A percentile compares a stretch with the other conserved stretches of the same genome.
Conservation (phyloP, 2,329 filamentous ascomycete genomes). For the Ophiocordyceps unilateralis region DNA sequence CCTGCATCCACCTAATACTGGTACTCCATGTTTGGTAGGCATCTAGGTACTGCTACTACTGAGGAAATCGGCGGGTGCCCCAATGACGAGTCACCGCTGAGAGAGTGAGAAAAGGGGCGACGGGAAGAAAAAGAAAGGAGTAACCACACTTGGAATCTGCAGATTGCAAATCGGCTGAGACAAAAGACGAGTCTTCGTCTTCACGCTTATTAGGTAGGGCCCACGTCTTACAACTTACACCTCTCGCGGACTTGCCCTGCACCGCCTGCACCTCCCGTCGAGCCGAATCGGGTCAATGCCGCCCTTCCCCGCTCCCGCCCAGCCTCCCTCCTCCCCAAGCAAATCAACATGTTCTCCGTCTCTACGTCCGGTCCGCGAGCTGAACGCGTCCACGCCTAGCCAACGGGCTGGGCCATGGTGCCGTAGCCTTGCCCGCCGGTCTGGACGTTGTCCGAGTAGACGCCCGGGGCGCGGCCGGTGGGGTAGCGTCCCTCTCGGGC, state of each 20-base stretch:
- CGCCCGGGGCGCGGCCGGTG: slow-evolving; percentile 41
- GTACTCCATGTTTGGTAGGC: too few species aligned
- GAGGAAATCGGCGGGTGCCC: too few species aligned
- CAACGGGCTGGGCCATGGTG: slow-evolving; percentile 22
- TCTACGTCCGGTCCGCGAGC: too few species aligned
- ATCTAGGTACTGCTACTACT: too few species aligned
- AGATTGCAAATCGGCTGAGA: neutral
- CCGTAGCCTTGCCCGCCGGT: slow-evolving; percentile 51
- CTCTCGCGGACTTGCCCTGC: neutral
- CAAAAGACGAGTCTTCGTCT: neutral
- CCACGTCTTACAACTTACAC: neutral
- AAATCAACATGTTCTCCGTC: neutral
- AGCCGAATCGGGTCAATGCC: neutral
- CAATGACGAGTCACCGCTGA: neutral
- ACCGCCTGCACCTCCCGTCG: neutral
- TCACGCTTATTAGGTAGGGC: neutral
- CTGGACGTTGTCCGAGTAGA: slow-evolving; percentile 60
- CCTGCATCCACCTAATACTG: too few species aligned
- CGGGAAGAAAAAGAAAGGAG: neutral
- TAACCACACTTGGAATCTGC: neutral
- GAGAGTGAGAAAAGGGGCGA: too few species aligned
- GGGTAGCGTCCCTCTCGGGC: slow-evolving; percentile 37
- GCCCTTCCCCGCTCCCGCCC: neutral
- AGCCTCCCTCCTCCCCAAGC: neutral
- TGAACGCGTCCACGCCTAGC: slow-evolving; percentile 1